A percentile compares a stretch with the other conserved stretches of the same genome.
Conservation (phyloP, 2,329 filamentous ascomycete genomes). For the Ophiostoma perfectum region DNA sequence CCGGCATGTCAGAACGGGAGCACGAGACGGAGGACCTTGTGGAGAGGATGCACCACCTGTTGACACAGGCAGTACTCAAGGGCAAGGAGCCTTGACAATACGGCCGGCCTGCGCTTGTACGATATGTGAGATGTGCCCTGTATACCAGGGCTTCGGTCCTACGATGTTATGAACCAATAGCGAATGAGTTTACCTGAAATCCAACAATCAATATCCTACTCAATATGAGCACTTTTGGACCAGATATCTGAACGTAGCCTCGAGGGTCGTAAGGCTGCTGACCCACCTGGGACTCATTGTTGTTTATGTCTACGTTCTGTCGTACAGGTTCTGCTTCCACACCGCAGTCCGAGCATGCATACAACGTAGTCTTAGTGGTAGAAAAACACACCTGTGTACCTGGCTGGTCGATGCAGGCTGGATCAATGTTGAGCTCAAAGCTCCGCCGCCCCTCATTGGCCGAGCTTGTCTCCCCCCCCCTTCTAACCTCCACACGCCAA, state of each 20-base stretch:
- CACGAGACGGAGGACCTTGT: constrained; percentile 17
- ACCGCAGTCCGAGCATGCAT: background rate
- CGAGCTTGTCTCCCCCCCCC: background rate
- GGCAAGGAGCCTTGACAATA: background rate
- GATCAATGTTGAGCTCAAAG: background rate
- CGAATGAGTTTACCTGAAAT: background rate
- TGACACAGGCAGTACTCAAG: constrained; percentile 18
- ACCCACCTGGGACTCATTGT: too few relatives aligned
- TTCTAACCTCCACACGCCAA: constrained; percentile 1
- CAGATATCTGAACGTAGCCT: too few relatives aligned
- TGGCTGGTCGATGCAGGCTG: background rate
- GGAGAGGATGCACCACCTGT: constrained; percentile 19
- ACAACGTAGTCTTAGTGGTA: background rate
- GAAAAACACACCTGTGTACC: background rate
- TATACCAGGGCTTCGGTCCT: background rate
- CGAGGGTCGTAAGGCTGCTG: too few relatives aligned
- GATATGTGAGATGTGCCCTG: background rate
- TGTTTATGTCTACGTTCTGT: too few relatives aligned
- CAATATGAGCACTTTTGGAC: background rate
- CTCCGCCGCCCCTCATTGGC: constrained; percentile 17
- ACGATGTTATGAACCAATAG: constrained; percentile 5
- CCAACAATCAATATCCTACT: background rate
- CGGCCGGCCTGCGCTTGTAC: too few relatives aligned
- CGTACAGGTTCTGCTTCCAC: background rate
- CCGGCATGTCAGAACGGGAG: constrained; percentile 27